Evolutionary conservation across 495 filamentous ascomycete genomes (phyloP).

Genomic region (Tuber microsphaerosporum): DNA sequence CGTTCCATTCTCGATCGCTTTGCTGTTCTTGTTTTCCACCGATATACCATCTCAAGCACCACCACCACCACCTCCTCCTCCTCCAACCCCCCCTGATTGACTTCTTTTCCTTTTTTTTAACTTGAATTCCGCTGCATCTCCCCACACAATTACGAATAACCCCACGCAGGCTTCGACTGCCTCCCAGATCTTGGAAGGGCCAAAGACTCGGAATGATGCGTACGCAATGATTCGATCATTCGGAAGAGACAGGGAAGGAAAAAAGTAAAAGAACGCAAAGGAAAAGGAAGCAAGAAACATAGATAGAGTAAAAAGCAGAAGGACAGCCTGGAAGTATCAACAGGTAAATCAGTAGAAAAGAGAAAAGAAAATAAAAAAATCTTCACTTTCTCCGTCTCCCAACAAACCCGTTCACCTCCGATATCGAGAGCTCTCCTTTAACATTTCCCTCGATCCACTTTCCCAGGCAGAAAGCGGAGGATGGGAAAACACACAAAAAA

Average conservation of each 20-base stretch:
- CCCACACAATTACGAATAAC: slow-evolving; percentile 25
- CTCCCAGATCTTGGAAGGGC: slow-evolving; percentile 35
- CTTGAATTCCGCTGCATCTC: slow-evolving; percentile 7
- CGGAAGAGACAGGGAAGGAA: neutral
- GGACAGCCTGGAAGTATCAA: neutral
- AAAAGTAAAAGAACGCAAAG: neutral
- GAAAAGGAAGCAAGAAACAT: neutral
- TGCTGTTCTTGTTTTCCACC: neutral
- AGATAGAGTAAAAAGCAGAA: neutral
- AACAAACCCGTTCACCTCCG: slow-evolving; percentile 20
- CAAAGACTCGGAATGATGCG: slow-evolving; percentile 10
- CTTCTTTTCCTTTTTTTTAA: neutral
- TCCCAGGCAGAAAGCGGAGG: neutral
- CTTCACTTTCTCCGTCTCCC: slow-evolving; percentile 35
- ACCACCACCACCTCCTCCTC: neutral
- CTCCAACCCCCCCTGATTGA: slow-evolving; percentile 7
- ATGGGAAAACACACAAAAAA: neutral
- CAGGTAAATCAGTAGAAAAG: neutral
- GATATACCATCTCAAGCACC: neutral
- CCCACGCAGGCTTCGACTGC: slow-evolving; percentile 20
- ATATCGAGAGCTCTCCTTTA: neutral
- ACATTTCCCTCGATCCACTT: neutral
- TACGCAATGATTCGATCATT: slow-evolving; percentile 8
- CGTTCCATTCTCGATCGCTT: slow-evolving; percentile 26
- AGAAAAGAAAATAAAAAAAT: slow-evolving; percentile 11